Evolutionary conservation across 495 filamentous ascomycete genomes (phyloP), one percentile per base, ranked within the genome.

Genomic region (Penicillium canescens): DNA sequence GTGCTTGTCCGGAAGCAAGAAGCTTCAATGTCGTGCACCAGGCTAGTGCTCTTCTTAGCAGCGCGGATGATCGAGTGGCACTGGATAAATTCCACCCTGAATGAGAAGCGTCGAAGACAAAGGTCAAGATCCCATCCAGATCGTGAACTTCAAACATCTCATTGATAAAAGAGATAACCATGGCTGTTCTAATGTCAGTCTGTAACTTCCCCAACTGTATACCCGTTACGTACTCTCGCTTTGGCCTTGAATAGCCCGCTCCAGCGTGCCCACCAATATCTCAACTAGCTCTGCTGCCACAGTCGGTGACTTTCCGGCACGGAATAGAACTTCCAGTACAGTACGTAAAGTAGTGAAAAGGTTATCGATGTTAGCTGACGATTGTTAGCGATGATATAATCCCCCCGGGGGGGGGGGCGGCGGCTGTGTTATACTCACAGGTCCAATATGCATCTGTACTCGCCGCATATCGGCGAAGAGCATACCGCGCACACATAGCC

Each of bases 401-500:
- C 16, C n/a, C n/a, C n/a, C n/a, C n/a, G n/a, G n/a, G n/a, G n/a
- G n/a, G n/a, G n/a, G n/a, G n/a, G n/a, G n/a, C n/a, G n/a, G n/a
- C n/a, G 4, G 20, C 60, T 35, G 60, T 42, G 14, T 11, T 16
- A 28, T n/a, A 26, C 43, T 37, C 16, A 57, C 42, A 55, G 0
- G n/a, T 67, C 70, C 73, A 76, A 23, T 73, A 61, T 10, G 57
- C 59, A 42, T 68, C 45, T 0, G 68, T 65, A 1, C 63, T 66
- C 10, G 61, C 57, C n/a, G 66, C 66, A 46, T 71, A 67, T 24
- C 74, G 64, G 20, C 70, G 65, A 37, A 82, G 56, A 11, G 82
- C 57, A 52, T 81, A 81, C 44, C 75, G 78, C 7, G 78, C 60
- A 56, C 73, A 78, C 11, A 87, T 61, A 10, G 81, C 61, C 36